A percentile compares a stretch with the other conserved stretches of the same genome.
Evolutionary conservation across 108 stramenopile genomes (phyloP).

Genomic region (Mediolabrus comicus): DNA sequence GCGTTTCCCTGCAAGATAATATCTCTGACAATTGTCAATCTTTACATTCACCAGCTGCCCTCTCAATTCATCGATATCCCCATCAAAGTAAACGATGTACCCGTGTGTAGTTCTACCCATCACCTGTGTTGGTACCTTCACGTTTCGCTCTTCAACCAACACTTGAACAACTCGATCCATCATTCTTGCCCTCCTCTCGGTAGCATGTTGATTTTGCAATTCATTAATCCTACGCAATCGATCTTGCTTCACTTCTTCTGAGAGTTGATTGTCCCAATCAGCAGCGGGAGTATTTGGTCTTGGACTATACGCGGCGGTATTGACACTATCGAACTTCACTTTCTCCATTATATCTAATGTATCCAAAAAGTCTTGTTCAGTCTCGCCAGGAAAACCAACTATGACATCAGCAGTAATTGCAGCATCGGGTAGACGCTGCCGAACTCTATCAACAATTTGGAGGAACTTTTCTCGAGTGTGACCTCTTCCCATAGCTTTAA

Average conservation of each 20-base stretch:
- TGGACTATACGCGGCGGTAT: constrained; percentile 84
- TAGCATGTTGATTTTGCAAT: constrained; percentile 83
- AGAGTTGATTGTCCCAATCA: constrained; percentile 75
- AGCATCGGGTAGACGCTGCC: constrained; percentile 88
- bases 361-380: constrained; percentile 93
- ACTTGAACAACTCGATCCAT: constrained; percentile 89
- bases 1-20: constrained; percentile 66
- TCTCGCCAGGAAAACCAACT: constrained; percentile 97
- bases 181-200: constrained; percentile 89
- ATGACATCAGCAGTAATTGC: constrained; percentile 92
- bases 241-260: constrained; percentile 84
- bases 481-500: constrained; percentile 93
- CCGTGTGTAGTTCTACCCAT: constrained; percentile 93
- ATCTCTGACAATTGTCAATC: constrained; percentile 69
- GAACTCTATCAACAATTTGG: constrained; percentile 87
- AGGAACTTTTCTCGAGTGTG: constrained; percentile 93
- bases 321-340: constrained; percentile 81
- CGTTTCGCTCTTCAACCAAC: constrained; percentile 93
- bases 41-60: constrained; percentile 87
- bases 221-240: constrained; percentile 88
- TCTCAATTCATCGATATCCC: constrained; percentile 83
- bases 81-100: constrained; percentile 90
- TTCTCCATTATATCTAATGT: constrained; percentile 91
- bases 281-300: constrained; percentile 89
- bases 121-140: constrained; percentile 86